phyloP scores from a whole-genome alignment of 495 filamentous ascomycete genomes.

The Aspergillus indologenus region DNA sequence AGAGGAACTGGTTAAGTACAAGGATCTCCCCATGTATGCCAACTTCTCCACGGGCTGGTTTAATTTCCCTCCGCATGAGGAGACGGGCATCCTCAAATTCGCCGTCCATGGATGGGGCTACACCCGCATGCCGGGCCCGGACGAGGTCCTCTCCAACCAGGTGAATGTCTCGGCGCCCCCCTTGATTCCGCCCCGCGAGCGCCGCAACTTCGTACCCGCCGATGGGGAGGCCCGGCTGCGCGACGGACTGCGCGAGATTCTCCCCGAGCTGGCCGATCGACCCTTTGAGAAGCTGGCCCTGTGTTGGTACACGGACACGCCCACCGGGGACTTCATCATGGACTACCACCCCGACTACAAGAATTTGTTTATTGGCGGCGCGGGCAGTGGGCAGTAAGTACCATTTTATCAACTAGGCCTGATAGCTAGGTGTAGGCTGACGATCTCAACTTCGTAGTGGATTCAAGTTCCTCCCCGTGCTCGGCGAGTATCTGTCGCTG shows the following conservation, averaged over 20 bases:
- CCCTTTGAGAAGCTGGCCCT: conserved; percentile 56
- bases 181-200: conserved; percentile 13
- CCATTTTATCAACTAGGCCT: neutral
- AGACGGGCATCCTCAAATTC: conserved; percentile 62
- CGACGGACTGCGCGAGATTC: conserved; percentile 50
- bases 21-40: conserved; percentile 39
- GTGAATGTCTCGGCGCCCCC: conserved; percentile 11
- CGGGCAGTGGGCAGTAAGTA: conserved; percentile 23
- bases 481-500: conserved; percentile 11
- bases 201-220: conserved; percentile 13
- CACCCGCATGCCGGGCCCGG: neutral
- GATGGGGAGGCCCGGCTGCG: conserved; percentile 29
- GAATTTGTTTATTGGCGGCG: conserved; percentile 16
- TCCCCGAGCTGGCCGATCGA: conserved; percentile 54
- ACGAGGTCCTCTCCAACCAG: neutral
- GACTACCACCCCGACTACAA: conserved; percentile 18
- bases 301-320: conserved; percentile 29
- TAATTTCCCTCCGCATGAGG: conserved; percentile 60
- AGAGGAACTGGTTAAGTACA: conserved; percentile 17
- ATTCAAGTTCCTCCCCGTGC: conserved; percentile 20
- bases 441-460: conserved; percentile 9
- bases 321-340: conserved; percentile 22
- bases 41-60: conserved; percentile 73
- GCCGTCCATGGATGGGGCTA: conserved; percentile 75
- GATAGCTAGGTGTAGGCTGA: neutral